phyloP scores from a whole-genome alignment of 2,329 filamentous ascomycete species.

The Zarea fungicola region DNA sequence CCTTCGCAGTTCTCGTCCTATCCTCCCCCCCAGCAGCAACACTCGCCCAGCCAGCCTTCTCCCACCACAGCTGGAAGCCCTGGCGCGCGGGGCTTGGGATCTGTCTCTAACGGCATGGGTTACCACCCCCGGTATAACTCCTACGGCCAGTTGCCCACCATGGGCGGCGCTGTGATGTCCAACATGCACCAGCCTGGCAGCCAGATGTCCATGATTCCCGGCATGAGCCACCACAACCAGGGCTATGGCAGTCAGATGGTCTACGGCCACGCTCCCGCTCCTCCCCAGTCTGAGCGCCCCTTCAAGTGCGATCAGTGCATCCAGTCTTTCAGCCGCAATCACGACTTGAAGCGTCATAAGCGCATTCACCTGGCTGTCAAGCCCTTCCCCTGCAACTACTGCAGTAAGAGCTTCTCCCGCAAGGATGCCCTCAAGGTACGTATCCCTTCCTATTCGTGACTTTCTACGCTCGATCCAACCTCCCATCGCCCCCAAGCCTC shows the following conservation, averaged over 20 bases:
- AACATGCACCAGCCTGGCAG: conserved; percentile 70
- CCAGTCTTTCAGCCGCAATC: conserved; percentile 92
- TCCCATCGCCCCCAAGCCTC: not conserved
- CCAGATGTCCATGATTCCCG: conserved; percentile 66
- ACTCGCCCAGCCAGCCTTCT: conserved; percentile 38
- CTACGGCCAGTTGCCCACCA: conserved; percentile 52
- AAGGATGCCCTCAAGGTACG: conserved; percentile 95
- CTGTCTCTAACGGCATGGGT: conserved; percentile 3
- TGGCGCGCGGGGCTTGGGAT: conserved; percentile 21
- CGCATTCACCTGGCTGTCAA: conserved; percentile 92
- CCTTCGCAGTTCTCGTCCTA: conserved; percentile 43
- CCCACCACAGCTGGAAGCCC: conserved; percentile 39
- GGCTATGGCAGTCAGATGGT: conserved; percentile 56
- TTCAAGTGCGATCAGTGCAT: conserved; percentile 93
- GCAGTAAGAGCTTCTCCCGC: conserved; percentile 93
- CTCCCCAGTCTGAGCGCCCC: conserved; percentile 65
- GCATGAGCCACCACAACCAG: conserved; percentile 49
- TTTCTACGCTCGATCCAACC: not conserved
- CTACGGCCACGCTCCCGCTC: conserved; percentile 51
- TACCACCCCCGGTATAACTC: conserved; percentile 38
- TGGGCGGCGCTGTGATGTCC: conserved; percentile 66
- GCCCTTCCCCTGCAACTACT: conserved; percentile 85
- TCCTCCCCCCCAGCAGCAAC: conserved; percentile 29
- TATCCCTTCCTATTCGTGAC: conserved; percentile 2
- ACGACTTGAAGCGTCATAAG: conserved; percentile 94